Evolutionary conservation across 2,329 filamentous ascomycete genomes (phyloP), one percentile per base, ranked within the genome.

Genomic region (Fusarium robinianum): DNA sequence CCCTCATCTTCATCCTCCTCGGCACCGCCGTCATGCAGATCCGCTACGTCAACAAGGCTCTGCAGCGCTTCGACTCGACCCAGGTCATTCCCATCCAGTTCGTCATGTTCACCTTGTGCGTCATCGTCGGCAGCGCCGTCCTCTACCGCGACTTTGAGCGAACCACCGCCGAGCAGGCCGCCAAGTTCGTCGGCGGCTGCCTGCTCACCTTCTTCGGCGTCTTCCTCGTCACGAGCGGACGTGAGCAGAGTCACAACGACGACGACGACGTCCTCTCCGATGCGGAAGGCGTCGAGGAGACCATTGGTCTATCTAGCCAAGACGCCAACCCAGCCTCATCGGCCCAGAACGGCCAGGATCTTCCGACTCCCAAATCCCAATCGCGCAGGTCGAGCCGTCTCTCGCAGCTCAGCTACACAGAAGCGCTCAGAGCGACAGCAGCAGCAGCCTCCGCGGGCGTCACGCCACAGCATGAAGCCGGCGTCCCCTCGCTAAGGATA

Each of bases 31-130:
- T 99, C 47, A 90, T 97, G 87, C 94, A 99, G 71, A 92, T 99
- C 59, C 92, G 90, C 64, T 99, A 97, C 65, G 81, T 99, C 65
- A 99, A 97, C 72, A 88, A 79, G 55, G 78, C 80, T 1, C 75
- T 99, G 38, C 91, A 96, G 66, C 84, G 88, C 32, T 99, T 97
- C 72, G 90, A 96, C 67, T 96, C 94, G 6, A 99, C 94, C 0
- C 90, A 96, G 66, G 94, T 99, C 57, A 99, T 99, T 52, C 94
- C 94, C 0, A 94, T 94, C 10, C 94, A 99, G 63, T 99, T 99
- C 60, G 94, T 99, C 35, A 81, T 95, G 52, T 99, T 99, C 67
- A 99, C 94, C 0, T 77, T 99, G 6, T 95, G 88, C 5, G 94
- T 97, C 51, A 97, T 99, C 58, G 78, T 96, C 37, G 94, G 94